Evolutionary conservation across 257 asterid species (phyloP).

Genomic region (Gentiana macrophylla): DNA sequence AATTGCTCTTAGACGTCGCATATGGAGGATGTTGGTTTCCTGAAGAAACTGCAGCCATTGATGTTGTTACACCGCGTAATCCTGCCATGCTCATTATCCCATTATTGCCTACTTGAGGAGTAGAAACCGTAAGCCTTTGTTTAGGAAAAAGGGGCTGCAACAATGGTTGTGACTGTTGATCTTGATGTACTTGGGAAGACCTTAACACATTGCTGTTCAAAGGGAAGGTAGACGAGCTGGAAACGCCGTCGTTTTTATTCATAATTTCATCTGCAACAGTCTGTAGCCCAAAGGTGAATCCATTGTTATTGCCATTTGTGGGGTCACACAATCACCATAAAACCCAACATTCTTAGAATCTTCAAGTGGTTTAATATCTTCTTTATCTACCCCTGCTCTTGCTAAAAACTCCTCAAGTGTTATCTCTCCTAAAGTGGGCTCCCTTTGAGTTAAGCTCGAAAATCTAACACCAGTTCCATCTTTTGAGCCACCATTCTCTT

Average conservation of each 20-base stretch:
- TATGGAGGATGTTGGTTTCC: constrained; percentile 41
- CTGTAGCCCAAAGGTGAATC: constrained; percentile 39
- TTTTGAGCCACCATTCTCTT: constrained; percentile 32
- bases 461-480: constrained; percentile 28
- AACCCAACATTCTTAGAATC: constrained; percentile 22
- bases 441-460: constrained; percentile 34
- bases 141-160: constrained; percentile 66
- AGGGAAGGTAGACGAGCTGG: constrained; percentile 29
- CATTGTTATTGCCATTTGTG: constrained; percentile 22
- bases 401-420: constrained; percentile 75
- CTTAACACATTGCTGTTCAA: constrained; percentile 28
- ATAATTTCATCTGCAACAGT: constrained; percentile 33
- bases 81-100: constrained; percentile 34
- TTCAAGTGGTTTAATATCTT: constrained; percentile 42
- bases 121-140: constrained; percentile 50
- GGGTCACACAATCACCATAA: constrained; percentile 23
- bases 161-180: constrained; percentile 26
- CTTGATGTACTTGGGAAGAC: constrained; percentile 20
- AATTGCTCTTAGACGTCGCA: constrained; percentile 25
- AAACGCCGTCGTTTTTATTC: constrained; percentile 33
- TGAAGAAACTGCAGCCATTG: constrained; percentile 45
- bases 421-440: constrained; percentile 72
- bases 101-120: constrained; percentile 42
- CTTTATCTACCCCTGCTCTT: constrained; percentile 79
- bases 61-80: constrained; percentile 31